phyloP scores from a whole-genome alignment of 2,329 filamentous ascomycete species.

The Ophiocordyceps camponoti-floridani region DNA sequence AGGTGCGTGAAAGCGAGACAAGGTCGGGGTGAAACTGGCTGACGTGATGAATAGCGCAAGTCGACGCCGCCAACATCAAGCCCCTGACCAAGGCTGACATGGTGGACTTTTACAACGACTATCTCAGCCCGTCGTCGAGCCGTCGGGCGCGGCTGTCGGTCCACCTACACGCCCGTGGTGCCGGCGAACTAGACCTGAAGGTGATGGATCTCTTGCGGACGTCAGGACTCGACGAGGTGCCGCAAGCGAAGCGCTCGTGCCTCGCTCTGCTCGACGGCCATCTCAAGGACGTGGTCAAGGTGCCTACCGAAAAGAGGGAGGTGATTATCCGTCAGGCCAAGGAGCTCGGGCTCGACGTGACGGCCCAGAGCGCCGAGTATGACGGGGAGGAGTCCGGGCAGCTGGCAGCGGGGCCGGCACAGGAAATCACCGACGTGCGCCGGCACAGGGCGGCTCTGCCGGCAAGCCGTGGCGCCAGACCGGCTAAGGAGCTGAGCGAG shows the following conservation, averaged over 20 bases:
- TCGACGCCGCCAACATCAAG: slow-evolving; percentile 60
- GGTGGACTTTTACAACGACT: slow-evolving; percentile 57
- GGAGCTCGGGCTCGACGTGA: slow-evolving; percentile 22
- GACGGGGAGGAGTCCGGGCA: slow-evolving; percentile 23
- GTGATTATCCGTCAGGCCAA: slow-evolving; percentile 26
- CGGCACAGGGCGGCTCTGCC: slow-evolving; percentile 62
- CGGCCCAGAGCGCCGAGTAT: slow-evolving; percentile 12
- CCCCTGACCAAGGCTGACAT: slow-evolving; percentile 64
- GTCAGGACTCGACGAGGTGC: slow-evolving; percentile 15
- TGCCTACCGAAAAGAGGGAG: slow-evolving; percentile 30
- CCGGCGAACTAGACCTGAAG: slow-evolving; percentile 25
- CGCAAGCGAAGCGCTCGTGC: slow-evolving; percentile 27
- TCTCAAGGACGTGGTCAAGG: slow-evolving; percentile 25
- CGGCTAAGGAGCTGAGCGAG: slow-evolving; percentile 59
- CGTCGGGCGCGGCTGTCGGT: slow-evolving; percentile 68
- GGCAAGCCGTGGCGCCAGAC: slow-evolving; percentile 53
- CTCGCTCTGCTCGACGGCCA: slow-evolving; percentile 31
- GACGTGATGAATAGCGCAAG: slow-evolving; percentile 33
- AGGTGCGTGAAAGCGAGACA: slow-evolving; percentile 27
- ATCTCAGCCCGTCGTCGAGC: slow-evolving; percentile 57
- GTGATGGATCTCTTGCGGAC: slow-evolving; percentile 20
- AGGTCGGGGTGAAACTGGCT: neutral
- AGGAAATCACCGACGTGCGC: slow-evolving; percentile 59
- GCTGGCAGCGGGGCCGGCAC: slow-evolving; percentile 18
- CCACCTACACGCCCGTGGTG: slow-evolving; percentile 61